Conservation (phyloP, 768 basidiomycete genomes). For the Russula emetica region DNA sequence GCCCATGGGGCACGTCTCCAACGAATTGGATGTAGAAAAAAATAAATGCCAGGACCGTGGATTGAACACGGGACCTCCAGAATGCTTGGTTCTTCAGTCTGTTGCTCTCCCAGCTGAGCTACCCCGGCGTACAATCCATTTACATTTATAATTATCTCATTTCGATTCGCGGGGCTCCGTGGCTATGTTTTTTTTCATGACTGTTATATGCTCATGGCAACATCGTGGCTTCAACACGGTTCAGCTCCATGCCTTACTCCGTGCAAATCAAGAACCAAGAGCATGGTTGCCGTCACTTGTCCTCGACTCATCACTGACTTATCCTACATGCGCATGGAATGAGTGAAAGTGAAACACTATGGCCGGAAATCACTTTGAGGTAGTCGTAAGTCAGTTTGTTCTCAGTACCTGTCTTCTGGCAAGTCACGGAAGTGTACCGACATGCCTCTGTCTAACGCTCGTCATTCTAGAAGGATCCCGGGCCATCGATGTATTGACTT, state of each 20-base stretch:
- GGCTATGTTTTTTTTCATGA: neutral
- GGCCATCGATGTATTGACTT: neutral
- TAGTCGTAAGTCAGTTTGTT: neutral
- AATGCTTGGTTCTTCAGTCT: slow-evolving; percentile 35
- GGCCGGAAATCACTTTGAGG: neutral
- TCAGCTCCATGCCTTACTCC: neutral
- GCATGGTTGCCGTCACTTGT: neutral
- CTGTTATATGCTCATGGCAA: neutral
- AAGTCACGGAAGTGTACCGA: neutral
- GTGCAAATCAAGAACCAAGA: neutral
- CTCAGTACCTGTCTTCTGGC: neutral
- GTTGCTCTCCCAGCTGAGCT: slow-evolving; percentile 36
- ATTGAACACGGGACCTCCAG: slow-evolving; percentile 79
- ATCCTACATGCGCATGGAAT: neutral
- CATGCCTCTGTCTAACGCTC: neutral
- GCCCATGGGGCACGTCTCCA: too few relatives aligned
- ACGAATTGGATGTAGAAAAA: slow-evolving; percentile 25
- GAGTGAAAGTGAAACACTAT: neutral
- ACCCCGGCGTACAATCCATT: slow-evolving; percentile 25
- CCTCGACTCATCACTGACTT: neutral
- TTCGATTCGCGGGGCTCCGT: neutral
- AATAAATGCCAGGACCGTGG: slow-evolving; percentile 66
- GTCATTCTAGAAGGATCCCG: neutral
- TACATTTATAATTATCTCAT: neutral
- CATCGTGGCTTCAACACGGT: neutral